phyloP scores from a whole-genome alignment of 306 rosid genomes.

The Senna tora region DNA sequence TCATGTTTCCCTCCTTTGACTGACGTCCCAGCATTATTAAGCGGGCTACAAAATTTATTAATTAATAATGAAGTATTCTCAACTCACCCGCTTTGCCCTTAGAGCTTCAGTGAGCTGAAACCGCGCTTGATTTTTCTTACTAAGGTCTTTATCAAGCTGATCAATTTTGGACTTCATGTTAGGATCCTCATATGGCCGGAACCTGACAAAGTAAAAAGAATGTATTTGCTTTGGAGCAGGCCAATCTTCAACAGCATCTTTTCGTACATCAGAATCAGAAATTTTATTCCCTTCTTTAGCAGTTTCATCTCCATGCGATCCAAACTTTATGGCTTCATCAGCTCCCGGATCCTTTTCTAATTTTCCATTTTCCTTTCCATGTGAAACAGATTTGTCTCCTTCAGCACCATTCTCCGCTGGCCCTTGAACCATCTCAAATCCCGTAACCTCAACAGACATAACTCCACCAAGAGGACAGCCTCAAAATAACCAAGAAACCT shows the following conservation, averaged over 20 bases:
- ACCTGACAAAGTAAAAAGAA: conserved; percentile 70
- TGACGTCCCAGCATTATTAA: not conserved
- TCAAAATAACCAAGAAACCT: conserved; percentile 51
- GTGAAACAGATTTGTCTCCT: conserved; percentile 51
- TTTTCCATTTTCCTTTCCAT: conserved; percentile 65
- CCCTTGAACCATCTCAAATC: conserved; percentile 82
- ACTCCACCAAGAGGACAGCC: conserved; percentile 48
- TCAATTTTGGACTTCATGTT: conserved; percentile 68
- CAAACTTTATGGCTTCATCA: conserved; percentile 71
- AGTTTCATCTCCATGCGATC: conserved; percentile 85
- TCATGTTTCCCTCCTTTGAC: conserved; percentile 2
- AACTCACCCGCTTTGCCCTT: conserved; percentile 91
- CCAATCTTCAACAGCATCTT: conserved; percentile 90
- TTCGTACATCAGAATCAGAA: conserved; percentile 53
- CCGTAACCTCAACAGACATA: conserved; percentile 85
- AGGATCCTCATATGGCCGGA: conserved; percentile 76
- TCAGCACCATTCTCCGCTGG: conserved; percentile 56
- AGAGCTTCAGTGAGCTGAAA: conserved; percentile 69
- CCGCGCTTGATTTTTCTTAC: conserved; percentile 74
- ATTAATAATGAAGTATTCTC: conserved; percentile 30
- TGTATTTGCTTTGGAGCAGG: conserved; percentile 91
- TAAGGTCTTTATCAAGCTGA: conserved; percentile 65
- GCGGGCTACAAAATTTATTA: not conserved
- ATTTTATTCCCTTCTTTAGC: conserved; percentile 57
- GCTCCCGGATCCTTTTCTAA: conserved; percentile 50